Evolutionary conservation across 345 rosid genomes (phyloP).

Genomic region (Syzygium aromaticum): DNA sequence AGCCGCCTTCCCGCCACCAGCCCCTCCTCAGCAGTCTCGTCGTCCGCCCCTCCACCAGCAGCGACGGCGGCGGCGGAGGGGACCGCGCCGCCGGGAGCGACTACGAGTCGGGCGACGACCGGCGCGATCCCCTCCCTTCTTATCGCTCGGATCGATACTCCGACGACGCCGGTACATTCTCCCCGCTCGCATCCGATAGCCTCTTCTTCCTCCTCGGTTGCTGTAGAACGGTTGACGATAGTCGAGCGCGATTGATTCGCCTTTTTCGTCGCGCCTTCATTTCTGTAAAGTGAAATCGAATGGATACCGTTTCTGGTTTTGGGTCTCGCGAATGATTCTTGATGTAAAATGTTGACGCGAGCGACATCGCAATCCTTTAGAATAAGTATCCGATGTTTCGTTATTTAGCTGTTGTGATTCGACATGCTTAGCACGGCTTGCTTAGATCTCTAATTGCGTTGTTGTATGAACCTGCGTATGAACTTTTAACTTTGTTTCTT

Average conservation of each 20-base stretch:
- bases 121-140: constrained; percentile 42
- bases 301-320: background rate
- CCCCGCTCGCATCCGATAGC: background rate
- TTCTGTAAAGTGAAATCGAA: background rate
- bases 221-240: background rate
- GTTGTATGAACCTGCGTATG: background rate
- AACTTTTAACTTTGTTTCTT: background rate
- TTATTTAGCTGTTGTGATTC: background rate
- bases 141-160: constrained; percentile 53
- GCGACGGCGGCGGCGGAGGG: constrained; percentile 33
- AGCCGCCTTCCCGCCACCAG: constrained; percentile 51
- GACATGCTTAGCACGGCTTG: background rate
- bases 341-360: background rate
- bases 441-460: background rate
- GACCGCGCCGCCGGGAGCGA: constrained; percentile 22
- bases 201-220: background rate
- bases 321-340: background rate
- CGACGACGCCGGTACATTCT: constrained; percentile 53
- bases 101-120: constrained; percentile 60
- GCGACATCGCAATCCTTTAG: background rate
- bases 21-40: constrained; percentile 79
- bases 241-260: background rate
- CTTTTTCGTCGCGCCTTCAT: background rate
- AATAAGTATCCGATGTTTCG: background rate
- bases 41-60: constrained; percentile 57